Evolutionary conservation across 345 rosid genomes (phyloP).

Genomic region (Dimocarpus longan): DNA sequence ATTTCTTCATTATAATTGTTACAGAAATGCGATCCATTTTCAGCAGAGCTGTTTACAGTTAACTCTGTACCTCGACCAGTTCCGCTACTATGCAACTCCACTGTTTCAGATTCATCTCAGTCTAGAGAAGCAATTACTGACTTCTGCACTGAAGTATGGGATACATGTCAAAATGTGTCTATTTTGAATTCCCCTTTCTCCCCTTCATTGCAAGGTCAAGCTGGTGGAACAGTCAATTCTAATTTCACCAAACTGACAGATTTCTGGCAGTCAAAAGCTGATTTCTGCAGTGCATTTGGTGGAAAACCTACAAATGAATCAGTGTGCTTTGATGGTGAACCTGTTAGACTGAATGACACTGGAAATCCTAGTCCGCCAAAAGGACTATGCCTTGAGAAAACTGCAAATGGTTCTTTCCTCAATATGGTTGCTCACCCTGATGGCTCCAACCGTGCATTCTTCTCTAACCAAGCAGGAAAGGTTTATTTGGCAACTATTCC

Average conservation of each 20-base stretch:
- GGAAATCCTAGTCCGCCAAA: conserved; percentile 47
- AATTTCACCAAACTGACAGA: conserved; percentile 53
- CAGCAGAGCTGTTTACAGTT: conserved; percentile 65
- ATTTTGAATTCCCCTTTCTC: conserved; percentile 71
- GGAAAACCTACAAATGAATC: conserved; percentile 55
- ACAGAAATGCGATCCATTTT: conserved; percentile 94
- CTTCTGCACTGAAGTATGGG: conserved; percentile 88
- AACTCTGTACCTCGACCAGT: conserved; percentile 52
- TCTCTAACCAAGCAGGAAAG: conserved; percentile 69
- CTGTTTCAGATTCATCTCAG: conserved; percentile 62
- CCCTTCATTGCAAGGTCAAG: conserved; percentile 64
- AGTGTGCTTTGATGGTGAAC: conserved; percentile 62
- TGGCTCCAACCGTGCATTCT: conserved; percentile 80
- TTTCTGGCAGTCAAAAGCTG: conserved; percentile 65
- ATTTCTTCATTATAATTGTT: conserved; percentile 16
- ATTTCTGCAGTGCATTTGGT: conserved; percentile 75
- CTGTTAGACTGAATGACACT: conserved; percentile 45
- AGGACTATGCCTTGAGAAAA: conserved; percentile 83
- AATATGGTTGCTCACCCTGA: conserved; percentile 93
- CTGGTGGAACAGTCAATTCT: conserved; percentile 47
- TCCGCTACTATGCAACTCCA: conserved; percentile 90
- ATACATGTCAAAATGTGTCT: conserved; percentile 69
- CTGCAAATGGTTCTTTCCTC: conserved; percentile 69
- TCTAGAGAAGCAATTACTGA: conserved; percentile 47
- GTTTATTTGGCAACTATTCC: conserved; percentile 82